Base-by-base conservation (phyloP, 495 filamentous ascomycete species). In the Annulohypoxylon maeteangense region DNA sequence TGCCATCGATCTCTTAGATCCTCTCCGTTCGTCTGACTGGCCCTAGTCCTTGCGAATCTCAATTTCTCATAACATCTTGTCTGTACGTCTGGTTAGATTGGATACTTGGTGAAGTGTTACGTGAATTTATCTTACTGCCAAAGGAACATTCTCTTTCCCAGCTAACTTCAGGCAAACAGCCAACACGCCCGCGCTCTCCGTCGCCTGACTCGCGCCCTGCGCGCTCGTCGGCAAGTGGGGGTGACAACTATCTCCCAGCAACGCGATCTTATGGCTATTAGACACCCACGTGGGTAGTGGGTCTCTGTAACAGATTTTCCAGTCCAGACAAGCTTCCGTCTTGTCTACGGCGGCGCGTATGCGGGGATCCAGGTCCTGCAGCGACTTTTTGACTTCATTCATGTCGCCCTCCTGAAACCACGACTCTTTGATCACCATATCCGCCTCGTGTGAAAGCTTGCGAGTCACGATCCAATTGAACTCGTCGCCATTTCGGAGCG, bases 1-100 rank as follows among this genome's bases (percentile, higher is more conserved):
- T 87, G 85, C 85, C 85, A 87, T 16, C 85, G 73, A 67, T 86
- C 83, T n/a, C 85, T 65, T 27, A 87, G 53, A 65, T 86, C 85
- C 69, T 85, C 83, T 0, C 85, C 85, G 62, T 87, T 86, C 14
- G 77, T 78, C 68, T 86, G 85, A 50, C 81, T 83, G 31, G 80
- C 71, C 4, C 84, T 68, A 3, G 81, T 82, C 44, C 85, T 68
- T 5, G 68, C 70, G 65, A 87, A 87, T 7, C 85, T 76, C 23
- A 87, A 69, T 71, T 85, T 86, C 72, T 87, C 85, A 74, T 87
- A 87, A 4, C 78, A 76, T 54, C 85, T 70, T 7, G 85, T 86
- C 75, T 81, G 42, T 2, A 20, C 20, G 4, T 7, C 47, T 60
- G 1, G 58, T 62, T 59, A 62, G 53, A 0, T 36, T 12, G 31